Evolutionary conservation across 441 rosid species (phyloP).

Genomic region (Populus hybrid): DNA sequence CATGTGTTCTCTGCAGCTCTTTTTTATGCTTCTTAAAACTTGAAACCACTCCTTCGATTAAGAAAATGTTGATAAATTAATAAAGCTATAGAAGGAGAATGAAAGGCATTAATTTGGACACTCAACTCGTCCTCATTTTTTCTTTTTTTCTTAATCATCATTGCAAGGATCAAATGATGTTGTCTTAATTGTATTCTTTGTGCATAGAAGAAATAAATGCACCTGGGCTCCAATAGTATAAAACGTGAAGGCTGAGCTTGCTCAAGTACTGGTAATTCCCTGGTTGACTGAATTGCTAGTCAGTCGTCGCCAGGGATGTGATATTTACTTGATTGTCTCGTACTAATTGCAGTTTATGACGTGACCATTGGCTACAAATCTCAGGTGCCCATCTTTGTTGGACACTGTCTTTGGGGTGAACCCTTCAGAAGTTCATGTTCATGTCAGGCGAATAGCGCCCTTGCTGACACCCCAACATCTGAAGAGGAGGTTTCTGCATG

Average conservation of each 20-base stretch:
- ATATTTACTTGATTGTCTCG: not conserved
- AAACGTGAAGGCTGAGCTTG: not conserved
- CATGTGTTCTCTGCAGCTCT: not conserved
- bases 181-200: too few species aligned
- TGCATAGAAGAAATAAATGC: not conserved
- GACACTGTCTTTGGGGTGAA: conserved; percentile 76
- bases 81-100: not conserved
- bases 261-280: not conserved
- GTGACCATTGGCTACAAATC: conserved; percentile 76
- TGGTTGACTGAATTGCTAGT: conserved; percentile 3
- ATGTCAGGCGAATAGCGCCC: conserved; percentile 45
- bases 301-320: not conserved
- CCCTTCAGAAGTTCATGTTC: conserved; percentile 83
- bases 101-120: not conserved
- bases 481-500: conserved; percentile 53
- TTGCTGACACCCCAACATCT: conserved; percentile 46
- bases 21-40: not conserved
- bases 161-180: not conserved
- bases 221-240: not conserved
- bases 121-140: not conserved
- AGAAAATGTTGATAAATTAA: not conserved
- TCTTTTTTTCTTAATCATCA: not conserved
- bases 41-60: not conserved
- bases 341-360: conserved; percentile 62
- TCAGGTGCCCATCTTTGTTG: conserved; percentile 64